A percentile compares a stretch with the other conserved stretches of the same genome.
phyloP scores from a whole-genome alignment of 306 rosid species.

The Quercus glauca region DNA sequence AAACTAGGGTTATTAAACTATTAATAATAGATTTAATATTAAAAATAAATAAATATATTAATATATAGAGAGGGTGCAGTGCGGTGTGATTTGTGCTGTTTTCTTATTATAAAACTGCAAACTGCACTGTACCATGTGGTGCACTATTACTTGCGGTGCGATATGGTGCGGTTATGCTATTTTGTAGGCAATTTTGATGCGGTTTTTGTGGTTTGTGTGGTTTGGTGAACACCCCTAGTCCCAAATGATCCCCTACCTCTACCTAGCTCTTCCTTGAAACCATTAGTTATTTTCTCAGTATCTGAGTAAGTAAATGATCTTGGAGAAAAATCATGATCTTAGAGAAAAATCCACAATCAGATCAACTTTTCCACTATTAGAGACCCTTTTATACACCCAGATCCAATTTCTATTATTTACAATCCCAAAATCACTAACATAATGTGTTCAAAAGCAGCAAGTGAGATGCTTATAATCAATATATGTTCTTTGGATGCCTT shows the following conservation, averaged over 20 bases:
- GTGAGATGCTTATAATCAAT: not conserved
- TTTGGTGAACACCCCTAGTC: not conserved
- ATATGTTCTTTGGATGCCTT: not conserved
- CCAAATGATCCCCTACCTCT: not conserved
- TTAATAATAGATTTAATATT: no score
- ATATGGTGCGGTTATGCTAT: no score
- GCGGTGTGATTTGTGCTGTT: no score
- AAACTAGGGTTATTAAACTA: no score
- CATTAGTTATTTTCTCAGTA: not conserved
- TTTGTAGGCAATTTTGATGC: rapidly evolving
- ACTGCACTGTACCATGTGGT: rapidly evolving
- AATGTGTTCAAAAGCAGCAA: not conserved
- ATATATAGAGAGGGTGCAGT: no score
- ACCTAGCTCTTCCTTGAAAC: not conserved
- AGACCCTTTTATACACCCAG: not conserved
- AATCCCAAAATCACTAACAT: not conserved
- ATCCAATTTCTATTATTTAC: not conserved
- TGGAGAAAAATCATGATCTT: not conserved
- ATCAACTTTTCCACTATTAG: not conserved
- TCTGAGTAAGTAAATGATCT: not conserved
- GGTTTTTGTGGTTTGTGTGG: rapidly evolving
- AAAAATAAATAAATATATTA: no score
- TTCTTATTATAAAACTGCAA: no score
- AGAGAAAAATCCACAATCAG: not conserved
- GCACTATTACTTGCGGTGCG: no score